Base-by-base conservation (phyloP, 257 asterid genomes). In the Fraxinus excelsior region DNA sequence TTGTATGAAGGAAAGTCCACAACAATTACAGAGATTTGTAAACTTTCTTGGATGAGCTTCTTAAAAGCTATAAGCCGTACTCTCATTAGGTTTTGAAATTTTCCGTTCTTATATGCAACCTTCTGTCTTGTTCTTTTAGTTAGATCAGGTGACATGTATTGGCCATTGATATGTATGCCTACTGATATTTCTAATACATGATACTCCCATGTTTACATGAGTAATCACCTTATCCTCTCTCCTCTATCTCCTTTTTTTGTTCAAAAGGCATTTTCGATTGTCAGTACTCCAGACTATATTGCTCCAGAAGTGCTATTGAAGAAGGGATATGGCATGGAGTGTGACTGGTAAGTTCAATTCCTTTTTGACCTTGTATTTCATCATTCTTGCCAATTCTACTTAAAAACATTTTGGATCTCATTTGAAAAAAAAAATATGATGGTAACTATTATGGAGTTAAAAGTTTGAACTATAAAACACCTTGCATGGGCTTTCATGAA, bases 251-350 rank as follows among this genome's bases (percentile, higher is more conserved):
- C 26, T 40, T 34, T 58, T 49, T 75, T 64, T 83, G 67, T 70
- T 44, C 73, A 40, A 75, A 82, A 95, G 99, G 99, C 99, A 80
- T 95, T 95, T 91, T 95, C 99, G 56, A 95, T 98, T 31, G 98
- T 95, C 76, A 98, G 99, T 64, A 93, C 99, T 2, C 99, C 99
- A 26, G 99, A 95, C 88, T 95, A 95, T 80, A 95, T 95, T 85
- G 99, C 99, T 75, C 99, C 99, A 12, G 99, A 95, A 86, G 97
- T 95, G 74, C 88, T 95, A 77, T 73, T 93, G 93, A 95, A 95
- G 93, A 93, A 90, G 86, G 98, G 99, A 81, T 95, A 95, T 79
- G 97, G 98, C 82, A 86, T 95, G 91, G 99, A 95, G 85, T 95
- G 99, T 83, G 99, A 96, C 84, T 96, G 99, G 99, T 96, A 72